A percentile compares a stretch with the other conserved stretches of the same genome.
These are phyloP conservation scores for Nissolia schottii DNA, from an alignment of 306 rosid species.

Conservation along the genomic window DNA sequence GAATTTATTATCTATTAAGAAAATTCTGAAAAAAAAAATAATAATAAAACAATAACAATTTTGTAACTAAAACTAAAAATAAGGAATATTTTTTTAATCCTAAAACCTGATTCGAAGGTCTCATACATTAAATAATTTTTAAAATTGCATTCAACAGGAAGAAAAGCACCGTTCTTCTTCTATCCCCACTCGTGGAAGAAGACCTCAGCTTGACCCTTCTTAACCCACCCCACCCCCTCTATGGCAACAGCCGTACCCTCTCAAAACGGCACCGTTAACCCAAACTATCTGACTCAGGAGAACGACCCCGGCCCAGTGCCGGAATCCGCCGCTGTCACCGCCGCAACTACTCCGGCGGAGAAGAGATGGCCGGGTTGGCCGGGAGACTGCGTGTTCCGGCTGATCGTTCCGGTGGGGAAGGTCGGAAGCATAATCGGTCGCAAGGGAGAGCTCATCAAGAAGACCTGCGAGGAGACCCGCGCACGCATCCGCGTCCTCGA, in stretches of 20 bases:
- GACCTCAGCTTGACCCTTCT: not conserved
- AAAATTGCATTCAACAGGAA: not conserved
- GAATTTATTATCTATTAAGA: no score
- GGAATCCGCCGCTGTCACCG: not conserved
- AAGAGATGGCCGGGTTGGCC: conserved; percentile 97
- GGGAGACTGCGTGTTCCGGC: conserved; percentile 78
- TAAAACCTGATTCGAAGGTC: no score
- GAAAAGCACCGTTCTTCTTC: not conserved
- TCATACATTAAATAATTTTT: no score
- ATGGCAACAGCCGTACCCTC: conserved; percentile 44
- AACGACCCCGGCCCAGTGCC: not conserved
- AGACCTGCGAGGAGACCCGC: conserved; percentile 81
- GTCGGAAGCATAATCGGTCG: conserved; percentile 95
- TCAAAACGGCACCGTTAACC: conserved; percentile 34
- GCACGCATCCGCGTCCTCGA: conserved; percentile 90
- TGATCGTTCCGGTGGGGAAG: conserved; percentile 71
- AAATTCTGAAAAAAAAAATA: no score
- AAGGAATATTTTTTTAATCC: no score
- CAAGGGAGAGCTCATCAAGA: conserved; percentile 87
- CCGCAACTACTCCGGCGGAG: conserved; percentile 32
- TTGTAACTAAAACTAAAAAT: no score
- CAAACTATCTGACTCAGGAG: not conserved
- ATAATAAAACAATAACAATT: no score
- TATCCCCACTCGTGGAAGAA: not conserved
- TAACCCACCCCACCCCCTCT: not conserved